These are phyloP conservation scores for Colletotrichum incanum DNA, from an alignment of 2,329 filamentous ascomycete genomes.

Conservation along the genomic window DNA sequence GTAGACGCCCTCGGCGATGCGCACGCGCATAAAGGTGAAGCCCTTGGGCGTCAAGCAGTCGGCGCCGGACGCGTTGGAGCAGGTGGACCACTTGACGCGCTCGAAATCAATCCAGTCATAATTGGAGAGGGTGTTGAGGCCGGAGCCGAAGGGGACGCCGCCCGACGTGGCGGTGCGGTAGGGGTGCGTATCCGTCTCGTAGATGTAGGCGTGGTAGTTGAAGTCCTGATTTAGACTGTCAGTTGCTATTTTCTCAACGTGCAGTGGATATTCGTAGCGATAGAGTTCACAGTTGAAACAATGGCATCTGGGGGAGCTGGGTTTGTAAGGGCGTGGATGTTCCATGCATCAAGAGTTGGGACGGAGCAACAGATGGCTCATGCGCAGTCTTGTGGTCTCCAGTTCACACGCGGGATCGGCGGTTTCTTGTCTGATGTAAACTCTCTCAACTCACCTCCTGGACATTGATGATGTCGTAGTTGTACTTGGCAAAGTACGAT, in stretches of 20 bases:
- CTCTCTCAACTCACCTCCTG: constrained; percentile 66
- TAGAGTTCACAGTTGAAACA: constrained; percentile 16
- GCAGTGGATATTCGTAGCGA: neutral
- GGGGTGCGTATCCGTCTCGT: constrained; percentile 71
- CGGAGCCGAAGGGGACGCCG: constrained; percentile 74
- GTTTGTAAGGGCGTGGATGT: neutral
- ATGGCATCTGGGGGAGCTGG: constrained; percentile 20
- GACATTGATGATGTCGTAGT: constrained; percentile 74
- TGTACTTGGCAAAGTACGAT: constrained; percentile 67
- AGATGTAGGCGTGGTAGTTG: constrained; percentile 77
- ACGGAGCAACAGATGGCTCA: constrained; percentile 28
- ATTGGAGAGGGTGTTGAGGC: constrained; percentile 75
- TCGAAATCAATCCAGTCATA: constrained; percentile 70
- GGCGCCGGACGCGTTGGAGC: constrained; percentile 67
- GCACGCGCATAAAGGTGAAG: constrained; percentile 76
- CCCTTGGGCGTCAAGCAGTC: constrained; percentile 81
- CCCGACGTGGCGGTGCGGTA: constrained; percentile 76
- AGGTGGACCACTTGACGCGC: constrained; percentile 72
- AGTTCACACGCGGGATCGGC: neutral
- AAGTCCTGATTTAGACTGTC: constrained; percentile 22
- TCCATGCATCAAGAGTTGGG: constrained; percentile 7
- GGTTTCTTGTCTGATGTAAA: neutral
- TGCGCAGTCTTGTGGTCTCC: neutral
- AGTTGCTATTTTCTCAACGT: constrained; percentile 2
- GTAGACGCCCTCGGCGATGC: constrained; percentile 67